Conservation (phyloP, 495 filamentous ascomycete genomes). For the Pseudoneurospora amorphoporcata region DNA sequence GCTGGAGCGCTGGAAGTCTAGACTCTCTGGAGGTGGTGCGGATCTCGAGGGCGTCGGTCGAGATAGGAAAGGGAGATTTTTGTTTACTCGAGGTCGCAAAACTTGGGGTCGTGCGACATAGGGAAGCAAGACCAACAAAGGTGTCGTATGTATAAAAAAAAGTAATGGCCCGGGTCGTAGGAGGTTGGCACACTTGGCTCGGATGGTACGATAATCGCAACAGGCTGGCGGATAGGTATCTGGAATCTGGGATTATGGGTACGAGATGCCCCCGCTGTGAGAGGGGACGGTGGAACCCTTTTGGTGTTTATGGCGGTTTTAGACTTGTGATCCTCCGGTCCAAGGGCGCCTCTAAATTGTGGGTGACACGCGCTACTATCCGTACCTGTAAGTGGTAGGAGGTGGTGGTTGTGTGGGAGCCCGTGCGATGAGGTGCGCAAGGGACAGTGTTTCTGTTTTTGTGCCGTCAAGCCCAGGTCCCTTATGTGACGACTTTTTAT, state of each 20-base stretch:
- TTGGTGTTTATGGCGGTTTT: not conserved
- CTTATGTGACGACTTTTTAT: not conserved
- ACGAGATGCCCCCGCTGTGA: not conserved
- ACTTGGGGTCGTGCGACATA: not conserved
- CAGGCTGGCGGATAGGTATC: not conserved
- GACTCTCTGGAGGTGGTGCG: not conserved
- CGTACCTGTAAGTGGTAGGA: not conserved
- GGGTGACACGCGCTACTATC: not conserved
- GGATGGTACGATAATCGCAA: not conserved
- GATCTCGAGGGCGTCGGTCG: not conserved
- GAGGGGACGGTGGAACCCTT: not conserved
- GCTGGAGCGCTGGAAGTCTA: not conserved
- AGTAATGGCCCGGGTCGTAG: not conserved
- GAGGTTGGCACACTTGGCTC: conserved; percentile 2
- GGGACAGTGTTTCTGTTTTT: not conserved
- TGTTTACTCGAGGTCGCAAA: not conserved
- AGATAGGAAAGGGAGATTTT: not conserved
- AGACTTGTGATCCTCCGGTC: not conserved
- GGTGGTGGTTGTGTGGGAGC: not conserved
- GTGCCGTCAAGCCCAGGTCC: not conserved
- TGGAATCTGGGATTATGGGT: not conserved
- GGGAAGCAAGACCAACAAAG: not conserved
- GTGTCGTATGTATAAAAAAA: not conserved
- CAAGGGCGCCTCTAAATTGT: not conserved
- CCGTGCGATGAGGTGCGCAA: not conserved